Percentiles rank a stretch among this genome's conserved stretches.
phyloP scores from a whole-genome alignment of 1,284 basidiomycete species.

The Ceratobasidium theobromae region DNA sequence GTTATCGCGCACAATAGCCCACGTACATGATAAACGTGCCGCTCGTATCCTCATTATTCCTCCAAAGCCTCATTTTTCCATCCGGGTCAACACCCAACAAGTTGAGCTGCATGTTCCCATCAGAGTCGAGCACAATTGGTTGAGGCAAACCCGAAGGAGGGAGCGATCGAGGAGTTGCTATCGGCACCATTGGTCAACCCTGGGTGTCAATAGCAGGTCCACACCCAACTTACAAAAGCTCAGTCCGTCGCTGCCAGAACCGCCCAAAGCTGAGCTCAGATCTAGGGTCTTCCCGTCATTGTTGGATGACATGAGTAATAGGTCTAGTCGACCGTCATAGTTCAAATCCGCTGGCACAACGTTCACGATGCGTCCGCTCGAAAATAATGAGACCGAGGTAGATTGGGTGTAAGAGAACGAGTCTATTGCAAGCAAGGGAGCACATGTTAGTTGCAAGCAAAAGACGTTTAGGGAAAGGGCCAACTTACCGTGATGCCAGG shows the following conservation, averaged over 20 bases:
- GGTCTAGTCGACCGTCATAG: constrained; percentile 85
- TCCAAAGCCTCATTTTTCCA: constrained; percentile 58
- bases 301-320: constrained; percentile 76
- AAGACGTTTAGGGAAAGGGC: background rate
- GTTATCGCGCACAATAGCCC: no score
- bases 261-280: constrained; percentile 70
- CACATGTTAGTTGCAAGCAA: background rate
- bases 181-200: background rate
- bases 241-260: constrained; percentile 75
- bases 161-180: constrained; percentile 51
- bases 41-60: constrained; percentile 56
- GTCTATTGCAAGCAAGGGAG: constrained; percentile 46
- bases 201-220: background rate
- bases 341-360: constrained; percentile 92
- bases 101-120: constrained; percentile 88
- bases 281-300: constrained; percentile 55
- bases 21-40: constrained; percentile 8
- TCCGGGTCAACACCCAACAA: constrained; percentile 69
- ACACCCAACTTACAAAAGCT: constrained; percentile 16
- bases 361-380: constrained; percentile 52
- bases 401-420: constrained; percentile 61
- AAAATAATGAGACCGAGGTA: constrained; percentile 43
- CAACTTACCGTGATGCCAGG: constrained; percentile 80
- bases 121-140: constrained; percentile 82
- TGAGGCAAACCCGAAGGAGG: constrained; percentile 72